A percentile compares a stretch with the other conserved stretches of the same genome.
phyloP scores from a whole-genome alignment of 2,329 filamentous ascomycete species.

The Colletotrichum orbiculare region DNA sequence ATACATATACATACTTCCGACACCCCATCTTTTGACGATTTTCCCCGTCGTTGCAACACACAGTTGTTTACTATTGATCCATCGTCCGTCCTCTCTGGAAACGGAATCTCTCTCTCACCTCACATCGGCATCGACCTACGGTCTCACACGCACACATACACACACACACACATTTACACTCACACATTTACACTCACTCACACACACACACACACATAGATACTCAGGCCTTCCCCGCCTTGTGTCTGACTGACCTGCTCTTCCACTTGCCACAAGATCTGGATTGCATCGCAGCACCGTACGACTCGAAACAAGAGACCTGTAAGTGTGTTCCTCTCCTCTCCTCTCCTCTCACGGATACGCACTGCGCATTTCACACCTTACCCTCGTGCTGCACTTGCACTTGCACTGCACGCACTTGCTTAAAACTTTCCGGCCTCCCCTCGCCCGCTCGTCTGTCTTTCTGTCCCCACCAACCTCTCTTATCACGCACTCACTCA shows the following conservation, averaged over 20 bases:
- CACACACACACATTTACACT: conserved; percentile 10
- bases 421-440: conserved; percentile 34
- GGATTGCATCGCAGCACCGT: conserved; percentile 36
- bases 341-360: neutral
- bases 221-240: conserved; percentile 29
- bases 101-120: neutral
- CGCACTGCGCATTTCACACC: neutral
- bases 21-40: conserved; percentile 34
- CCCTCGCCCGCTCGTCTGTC: conserved; percentile 25
- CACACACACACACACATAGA: conserved; percentile 22
- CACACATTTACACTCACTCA: conserved; percentile 3
- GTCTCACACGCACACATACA: conserved; percentile 14
- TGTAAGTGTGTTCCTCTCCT: conserved; percentile 30
- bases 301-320: conserved; percentile 27
- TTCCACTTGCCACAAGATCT: conserved; percentile 36
- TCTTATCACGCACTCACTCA: conserved; percentile 32
- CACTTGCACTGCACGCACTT: conserved; percentile 22
- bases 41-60: conserved; percentile 31
- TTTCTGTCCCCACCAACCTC: conserved; percentile 34
- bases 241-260: conserved; percentile 30
- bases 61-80: conserved; percentile 39
- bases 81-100: conserved; percentile 27
- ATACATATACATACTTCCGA: conserved; percentile 35
- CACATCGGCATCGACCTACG: conserved; percentile 10
- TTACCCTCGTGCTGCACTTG: conserved; percentile 18